These are phyloP conservation scores for Metarhizium sp. DNA, from an alignment of 2,329 filamentous ascomycete species.

Conservation along the genomic window DNA sequence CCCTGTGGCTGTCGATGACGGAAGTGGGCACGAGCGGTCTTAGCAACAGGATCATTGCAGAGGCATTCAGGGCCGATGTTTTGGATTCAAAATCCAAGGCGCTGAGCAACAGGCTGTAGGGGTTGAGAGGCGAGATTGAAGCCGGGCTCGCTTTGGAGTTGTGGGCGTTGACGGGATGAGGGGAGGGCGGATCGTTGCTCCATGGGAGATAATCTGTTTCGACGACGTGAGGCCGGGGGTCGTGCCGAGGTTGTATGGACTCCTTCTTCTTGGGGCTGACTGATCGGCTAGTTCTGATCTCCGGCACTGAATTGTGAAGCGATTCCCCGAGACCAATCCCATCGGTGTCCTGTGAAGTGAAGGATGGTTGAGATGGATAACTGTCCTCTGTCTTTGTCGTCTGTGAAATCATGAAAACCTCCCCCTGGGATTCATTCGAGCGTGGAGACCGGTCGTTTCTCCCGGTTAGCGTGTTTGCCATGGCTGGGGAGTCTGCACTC, in stretches of 20 bases:
- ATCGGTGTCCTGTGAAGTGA: constrained; percentile 18
- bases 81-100: constrained; percentile 47
- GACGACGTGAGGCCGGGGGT: constrained; percentile 33
- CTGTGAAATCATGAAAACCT: constrained; percentile 36
- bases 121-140: constrained; percentile 36
- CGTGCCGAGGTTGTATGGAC: constrained; percentile 22
- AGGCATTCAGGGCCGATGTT: constrained; percentile 48
- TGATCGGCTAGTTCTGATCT: constrained; percentile 9
- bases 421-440: constrained; percentile 24
- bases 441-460: constrained; percentile 5
- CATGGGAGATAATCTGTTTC: constrained; percentile 52
- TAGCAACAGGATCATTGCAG: constrained; percentile 51
- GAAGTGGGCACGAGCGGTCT: constrained; percentile 45
- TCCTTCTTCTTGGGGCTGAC: constrained; percentile 17
- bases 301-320: neutral
- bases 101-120: constrained; percentile 42
- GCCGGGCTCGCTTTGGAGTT: constrained; percentile 5
- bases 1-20: constrained; percentile 46
- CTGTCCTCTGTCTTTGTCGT: constrained; percentile 31
- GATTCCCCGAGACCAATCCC: neutral
- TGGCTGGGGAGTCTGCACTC: constrained; percentile 28
- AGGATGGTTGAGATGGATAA: constrained; percentile 21
- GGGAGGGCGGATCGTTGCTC: constrained; percentile 46
- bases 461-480: constrained; percentile 1
- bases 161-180: constrained; percentile 28